Conservation (phyloP, 331 rosid genomes). For the Phaseolus coccineus region DNA sequence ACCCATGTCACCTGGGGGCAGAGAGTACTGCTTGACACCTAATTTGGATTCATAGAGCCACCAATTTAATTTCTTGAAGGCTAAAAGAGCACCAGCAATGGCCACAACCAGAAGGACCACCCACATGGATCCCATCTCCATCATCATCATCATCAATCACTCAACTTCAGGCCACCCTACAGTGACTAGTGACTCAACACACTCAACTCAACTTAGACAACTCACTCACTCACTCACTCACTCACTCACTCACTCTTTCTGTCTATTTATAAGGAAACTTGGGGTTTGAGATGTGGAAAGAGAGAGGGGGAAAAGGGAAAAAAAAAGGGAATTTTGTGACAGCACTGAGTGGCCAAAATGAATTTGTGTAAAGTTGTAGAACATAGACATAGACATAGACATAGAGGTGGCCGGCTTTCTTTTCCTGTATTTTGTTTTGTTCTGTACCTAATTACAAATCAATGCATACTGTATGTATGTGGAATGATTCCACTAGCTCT, state of each 20-base stretch:
- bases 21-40: conserved; percentile 59
- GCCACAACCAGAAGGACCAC: conserved; percentile 14
- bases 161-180: not conserved
- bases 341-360: conserved; percentile 45
- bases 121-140: conserved; percentile 44
- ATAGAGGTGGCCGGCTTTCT: conserved; percentile 47
- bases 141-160: conserved; percentile 18
- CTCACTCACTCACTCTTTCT: not conserved
- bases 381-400: conserved; percentile 15
- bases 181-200: not conserved
- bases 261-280: conserved; percentile 39
- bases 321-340: conserved; percentile 10
- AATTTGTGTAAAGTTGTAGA: conserved; percentile 30
- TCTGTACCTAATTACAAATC: conserved; percentile 14
- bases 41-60: conserved; percentile 71
- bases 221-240: not conserved
- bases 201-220: not conserved
- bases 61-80: conserved; percentile 60
- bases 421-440: conserved; percentile 40
- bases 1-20: conserved; percentile 95
- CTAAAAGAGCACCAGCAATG: conserved; percentile 33
- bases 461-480: not conserved
- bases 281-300: not conserved
- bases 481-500: conserved; percentile 3
- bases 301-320: not conserved